Evolutionary conservation across 805 yeast species (phyloP).

Genomic region (Myxozyma udenii): DNA sequence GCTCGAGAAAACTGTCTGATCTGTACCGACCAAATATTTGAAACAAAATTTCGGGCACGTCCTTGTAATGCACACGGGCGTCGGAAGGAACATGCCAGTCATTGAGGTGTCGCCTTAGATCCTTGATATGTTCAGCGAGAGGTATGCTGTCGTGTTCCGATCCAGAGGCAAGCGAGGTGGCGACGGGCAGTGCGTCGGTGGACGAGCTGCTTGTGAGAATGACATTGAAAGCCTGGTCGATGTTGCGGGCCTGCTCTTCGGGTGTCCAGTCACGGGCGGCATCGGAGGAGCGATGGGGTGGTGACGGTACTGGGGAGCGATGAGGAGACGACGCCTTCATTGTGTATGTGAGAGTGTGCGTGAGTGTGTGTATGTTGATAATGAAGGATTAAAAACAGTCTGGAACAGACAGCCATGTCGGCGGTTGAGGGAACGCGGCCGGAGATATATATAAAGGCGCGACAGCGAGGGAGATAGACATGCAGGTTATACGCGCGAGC

Average conservation of each 20-base stretch:
- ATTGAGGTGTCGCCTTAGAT: not conserved
- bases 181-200: not conserved
- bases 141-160: not conserved
- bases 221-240: not conserved
- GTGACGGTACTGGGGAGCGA: not conserved
- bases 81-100: constrained; percentile 17
- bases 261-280: not conserved
- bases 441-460: too few species aligned
- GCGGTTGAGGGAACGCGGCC: too few species aligned
- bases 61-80: constrained; percentile 7
- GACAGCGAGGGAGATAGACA: too few species aligned
- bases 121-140: constrained; percentile 1
- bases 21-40: constrained; percentile 18
- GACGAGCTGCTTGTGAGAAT: not conserved
- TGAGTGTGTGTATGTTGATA: too few species aligned
- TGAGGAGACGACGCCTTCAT: too few species aligned
- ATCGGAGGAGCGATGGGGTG: not conserved
- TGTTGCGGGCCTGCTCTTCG: not conserved
- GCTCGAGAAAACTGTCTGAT: constrained; percentile 4
- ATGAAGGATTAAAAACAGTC: too few species aligned
- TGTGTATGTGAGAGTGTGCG: too few species aligned
- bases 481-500: too few species aligned
- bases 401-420: too few species aligned
- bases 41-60: constrained; percentile 19
- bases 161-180: constrained; percentile 1